Evolutionary conservation across 139 green algal species (phyloP), one percentile per base, ranked within the genome.

Genomic region (Tetratostichococcus sp.): DNA sequence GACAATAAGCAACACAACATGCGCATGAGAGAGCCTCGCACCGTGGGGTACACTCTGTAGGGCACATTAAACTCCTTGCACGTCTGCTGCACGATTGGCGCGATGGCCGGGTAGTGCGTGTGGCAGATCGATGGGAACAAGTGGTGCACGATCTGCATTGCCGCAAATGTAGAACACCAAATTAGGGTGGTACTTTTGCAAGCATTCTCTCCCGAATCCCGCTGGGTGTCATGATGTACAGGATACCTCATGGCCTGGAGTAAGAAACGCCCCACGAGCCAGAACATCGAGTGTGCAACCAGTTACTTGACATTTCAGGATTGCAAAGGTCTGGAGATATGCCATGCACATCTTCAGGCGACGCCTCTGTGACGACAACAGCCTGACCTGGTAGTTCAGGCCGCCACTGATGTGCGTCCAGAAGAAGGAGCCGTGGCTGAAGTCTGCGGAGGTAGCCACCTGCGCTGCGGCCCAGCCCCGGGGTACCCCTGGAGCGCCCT

Each of bases 91-190:
- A 96, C 91, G 42, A 96, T 94, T 1, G 80, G 84, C 30, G 81
- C 65, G 59, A 94, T 96, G 81, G 90, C 88, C 22, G 90, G 90
- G 80, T 94, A 94, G 80, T 94, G 90, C 76, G 88, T 87, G 84
- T 93, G 92, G 50, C 77, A 88, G 72, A 94, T 88, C 66, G 84
- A 84, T 30, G 90, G 90, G 82, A 94, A 94, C 50, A 96, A 75
- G 80, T 94, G 88, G 80, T 95, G 89, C 82, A 93, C 89, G 67
- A 93, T 88, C 84, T 93, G 86, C 69, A 67, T n/a, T n/a, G n/a
- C n/a, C n/a, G n/a, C n/a, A n/a, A n/a, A n/a, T n/a, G n/a, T n/a
- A n/a, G n/a, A n/a, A n/a, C n/a, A n/a, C n/a, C n/a, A n/a, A n/a
- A n/a, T n/a, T n/a, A n/a, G n/a, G n/a, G n/a, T n/a, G n/a, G n/a